Conservation (phyloP, 2,329 filamentous ascomycete genomes). For the Penicillium sp. region DNA sequence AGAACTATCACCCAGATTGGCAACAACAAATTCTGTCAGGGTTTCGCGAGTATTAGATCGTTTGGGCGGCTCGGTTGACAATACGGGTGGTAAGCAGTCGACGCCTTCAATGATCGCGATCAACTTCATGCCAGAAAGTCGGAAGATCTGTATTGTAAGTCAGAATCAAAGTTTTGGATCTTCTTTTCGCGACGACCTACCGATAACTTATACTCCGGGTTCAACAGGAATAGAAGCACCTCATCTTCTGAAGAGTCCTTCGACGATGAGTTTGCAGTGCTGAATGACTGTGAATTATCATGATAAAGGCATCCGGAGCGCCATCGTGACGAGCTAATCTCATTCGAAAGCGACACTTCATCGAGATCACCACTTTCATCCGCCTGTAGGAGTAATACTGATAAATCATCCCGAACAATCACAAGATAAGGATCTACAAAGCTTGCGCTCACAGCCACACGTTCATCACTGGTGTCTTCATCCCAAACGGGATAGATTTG, state of each 20-base stretch:
- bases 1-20: slow-evolving; percentile 76
- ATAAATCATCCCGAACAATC: slow-evolving; percentile 78
- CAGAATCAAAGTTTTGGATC: background rate
- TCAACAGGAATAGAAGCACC: slow-evolving; percentile 74
- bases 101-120: slow-evolving; percentile 74
- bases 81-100: slow-evolving; percentile 70
- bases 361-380: slow-evolving; percentile 81
- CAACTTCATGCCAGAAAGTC: slow-evolving; percentile 69
- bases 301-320: slow-evolving; percentile 77
- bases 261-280: slow-evolving; percentile 27
- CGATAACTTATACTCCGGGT: slow-evolving; percentile 68
- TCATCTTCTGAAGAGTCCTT: slow-evolving; percentile 41
- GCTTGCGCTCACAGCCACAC: slow-evolving; percentile 73
- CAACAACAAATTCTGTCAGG: slow-evolving; percentile 75
- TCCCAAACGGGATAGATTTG: slow-evolving; percentile 93
- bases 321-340: slow-evolving; percentile 67
- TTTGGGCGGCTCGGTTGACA: slow-evolving; percentile 69
- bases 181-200: slow-evolving; percentile 51
- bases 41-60: slow-evolving; percentile 69
- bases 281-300: slow-evolving; percentile 60
- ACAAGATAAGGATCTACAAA: slow-evolving; percentile 85
- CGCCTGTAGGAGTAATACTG: slow-evolving; percentile 73
- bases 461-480: slow-evolving; percentile 76
- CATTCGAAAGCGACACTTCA: slow-evolving; percentile 66
- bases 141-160: slow-evolving; percentile 60